Evolutionary conservation across 169 alveolate genomes (phyloP).

Genomic region (Plasmodium coatneyi): DNA sequence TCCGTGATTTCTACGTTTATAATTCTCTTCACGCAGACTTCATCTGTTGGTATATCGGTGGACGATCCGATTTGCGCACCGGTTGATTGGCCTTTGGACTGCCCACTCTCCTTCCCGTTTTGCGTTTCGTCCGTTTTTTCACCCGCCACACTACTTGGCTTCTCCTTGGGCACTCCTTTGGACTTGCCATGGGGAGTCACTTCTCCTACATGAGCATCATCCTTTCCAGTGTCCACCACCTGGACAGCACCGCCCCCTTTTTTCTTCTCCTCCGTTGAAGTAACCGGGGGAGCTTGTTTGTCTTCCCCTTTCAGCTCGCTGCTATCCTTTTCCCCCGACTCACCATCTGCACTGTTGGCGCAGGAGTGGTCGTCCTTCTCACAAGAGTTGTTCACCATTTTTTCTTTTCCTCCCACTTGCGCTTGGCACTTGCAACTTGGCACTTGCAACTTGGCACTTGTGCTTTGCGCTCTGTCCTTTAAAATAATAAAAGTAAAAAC

Average conservation of each 20-base stretch:
- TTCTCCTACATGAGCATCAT: neutral
- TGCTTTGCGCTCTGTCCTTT: neutral
- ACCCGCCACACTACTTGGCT: neutral
- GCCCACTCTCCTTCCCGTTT: neutral
- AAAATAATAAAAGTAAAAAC: neutral
- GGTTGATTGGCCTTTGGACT: neutral
- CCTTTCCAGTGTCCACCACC: neutral
- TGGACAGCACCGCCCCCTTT: neutral
- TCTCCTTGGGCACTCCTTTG: neutral
- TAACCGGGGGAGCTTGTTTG: neutral
- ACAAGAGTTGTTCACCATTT: neutral
- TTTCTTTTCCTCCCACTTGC: neutral
- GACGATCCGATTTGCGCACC: neutral
- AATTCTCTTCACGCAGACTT: slow-evolving; percentile 42
- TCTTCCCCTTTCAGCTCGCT: neutral
- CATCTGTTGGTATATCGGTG: neutral
- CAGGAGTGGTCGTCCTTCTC: neutral
- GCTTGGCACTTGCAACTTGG: neutral
- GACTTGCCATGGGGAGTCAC: neutral
- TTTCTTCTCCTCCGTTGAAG: neutral
- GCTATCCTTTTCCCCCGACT: neutral
- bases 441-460: no score
- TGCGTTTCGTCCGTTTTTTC: neutral
- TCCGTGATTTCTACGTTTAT: slow-evolving; percentile 60
- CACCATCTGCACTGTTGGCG: neutral